phyloP scores from a whole-genome alignment of 2,329 filamentous ascomycete genomes.

The Sphaceloma murrayae region DNA sequence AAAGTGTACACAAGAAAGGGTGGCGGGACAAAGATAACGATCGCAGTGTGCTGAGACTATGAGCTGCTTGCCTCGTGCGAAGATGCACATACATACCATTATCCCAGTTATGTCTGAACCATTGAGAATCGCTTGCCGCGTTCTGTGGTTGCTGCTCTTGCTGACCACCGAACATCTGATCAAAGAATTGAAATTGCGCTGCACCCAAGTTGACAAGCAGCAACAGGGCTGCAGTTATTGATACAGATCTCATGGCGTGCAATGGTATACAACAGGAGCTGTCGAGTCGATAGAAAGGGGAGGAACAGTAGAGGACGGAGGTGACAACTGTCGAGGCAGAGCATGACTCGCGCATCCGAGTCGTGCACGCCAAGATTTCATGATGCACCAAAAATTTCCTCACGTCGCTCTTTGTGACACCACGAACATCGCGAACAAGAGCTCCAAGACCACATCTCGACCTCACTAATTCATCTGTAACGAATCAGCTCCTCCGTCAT shows the following conservation, averaged over 20 bases:
- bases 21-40: conserved; percentile 90
- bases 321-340: conserved; percentile 6
- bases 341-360: no score
- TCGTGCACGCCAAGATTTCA: no score
- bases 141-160: conserved; percentile 61
- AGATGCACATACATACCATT: conserved; percentile 41
- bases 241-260: conserved; percentile 1
- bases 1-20: conserved; percentile 88
- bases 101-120: conserved; percentile 66
- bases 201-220: conserved; percentile 50
- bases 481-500: conserved; percentile 34
- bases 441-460: neutral
- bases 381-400: no score
- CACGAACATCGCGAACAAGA: neutral
- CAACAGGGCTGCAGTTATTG: conserved; percentile 38
- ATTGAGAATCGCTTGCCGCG: conserved; percentile 69
- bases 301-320: neutral
- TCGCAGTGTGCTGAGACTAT: conserved; percentile 61
- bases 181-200: conserved; percentile 94
- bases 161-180: conserved; percentile 76
- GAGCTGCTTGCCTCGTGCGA: neutral
- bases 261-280: neutral
- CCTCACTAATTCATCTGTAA: neutral
- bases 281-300: neutral
- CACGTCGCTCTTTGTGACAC: no score